Evolutionary conservation across 495 filamentous ascomycete species (phyloP).

Genomic region (Chlorociboria aeruginascens): DNA sequence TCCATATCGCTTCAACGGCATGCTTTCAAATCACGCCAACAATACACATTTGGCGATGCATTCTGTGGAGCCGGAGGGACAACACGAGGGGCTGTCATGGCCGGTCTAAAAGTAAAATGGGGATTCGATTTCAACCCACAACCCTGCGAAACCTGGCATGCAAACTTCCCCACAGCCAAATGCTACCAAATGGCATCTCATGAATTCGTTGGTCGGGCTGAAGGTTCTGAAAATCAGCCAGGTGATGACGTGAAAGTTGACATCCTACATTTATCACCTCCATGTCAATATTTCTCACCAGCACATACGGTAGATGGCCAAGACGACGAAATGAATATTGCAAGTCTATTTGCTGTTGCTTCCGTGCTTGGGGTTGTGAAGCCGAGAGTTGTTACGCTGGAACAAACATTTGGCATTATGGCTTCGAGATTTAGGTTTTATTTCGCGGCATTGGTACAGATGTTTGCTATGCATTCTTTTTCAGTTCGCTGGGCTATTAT

Average conservation of each 20-base stretch:
- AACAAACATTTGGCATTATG: constrained; percentile 63
- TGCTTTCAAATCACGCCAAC: constrained; percentile 5
- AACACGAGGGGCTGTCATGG: constrained; percentile 51
- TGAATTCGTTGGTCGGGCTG: constrained; percentile 30
- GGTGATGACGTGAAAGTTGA: constrained; percentile 35
- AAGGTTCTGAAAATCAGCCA: constrained; percentile 12
- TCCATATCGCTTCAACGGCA: background rate
- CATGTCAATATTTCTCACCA: constrained; percentile 73
- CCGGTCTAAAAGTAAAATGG: constrained; percentile 47
- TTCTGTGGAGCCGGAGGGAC: constrained; percentile 69
- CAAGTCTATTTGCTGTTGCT: constrained; percentile 52
- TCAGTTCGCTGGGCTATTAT: constrained; percentile 45
- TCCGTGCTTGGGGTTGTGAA: constrained; percentile 44
- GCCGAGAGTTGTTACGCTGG: constrained; percentile 68
- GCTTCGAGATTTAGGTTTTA: constrained; percentile 25
- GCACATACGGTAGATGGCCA: constrained; percentile 55
- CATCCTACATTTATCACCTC: constrained; percentile 69
- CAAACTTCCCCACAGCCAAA: constrained; percentile 43
- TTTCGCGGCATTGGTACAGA: constrained; percentile 49
- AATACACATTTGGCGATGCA: constrained; percentile 16
- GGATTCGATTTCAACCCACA: constrained; percentile 47
- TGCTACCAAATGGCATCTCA: constrained; percentile 34
- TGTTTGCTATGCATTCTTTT: constrained; percentile 55
- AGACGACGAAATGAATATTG: constrained; percentile 64
- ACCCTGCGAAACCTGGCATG: constrained; percentile 43